Conservation (phyloP, 371 early-diverging fungal species). For the Thermomucor indicae-seudaticae region DNA sequence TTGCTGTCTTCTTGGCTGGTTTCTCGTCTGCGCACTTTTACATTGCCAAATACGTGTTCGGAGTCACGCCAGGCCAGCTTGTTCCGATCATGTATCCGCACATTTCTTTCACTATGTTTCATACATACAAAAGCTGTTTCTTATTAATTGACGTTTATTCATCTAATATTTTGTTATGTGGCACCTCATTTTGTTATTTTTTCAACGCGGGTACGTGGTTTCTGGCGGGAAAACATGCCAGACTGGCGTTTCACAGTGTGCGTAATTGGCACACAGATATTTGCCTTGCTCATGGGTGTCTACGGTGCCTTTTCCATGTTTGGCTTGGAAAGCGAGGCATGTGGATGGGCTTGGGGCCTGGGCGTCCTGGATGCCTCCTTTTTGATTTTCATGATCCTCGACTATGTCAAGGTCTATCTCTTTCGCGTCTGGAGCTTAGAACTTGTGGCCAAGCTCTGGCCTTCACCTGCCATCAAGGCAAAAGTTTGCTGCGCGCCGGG, state of each 20-base stretch:
- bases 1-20: conserved; percentile 68
- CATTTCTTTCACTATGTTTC: conserved; percentile 66
- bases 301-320: conserved; percentile 84
- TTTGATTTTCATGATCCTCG: conserved; percentile 73
- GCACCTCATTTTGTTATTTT: conserved; percentile 92
- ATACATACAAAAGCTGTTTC: conserved; percentile 1
- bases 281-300: conserved; percentile 86
- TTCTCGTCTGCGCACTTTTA: conserved; percentile 85
- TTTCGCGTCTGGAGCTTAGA: conserved; percentile 69
- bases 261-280: conserved; percentile 83
- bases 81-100: conserved; percentile 89
- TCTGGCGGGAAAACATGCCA: conserved; percentile 82
- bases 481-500: conserved; percentile 57
- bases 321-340: conserved; percentile 54
- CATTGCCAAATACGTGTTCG: conserved; percentile 64
- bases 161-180: conserved; percentile 1
- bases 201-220: conserved; percentile 80
- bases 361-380: conserved; percentile 65
- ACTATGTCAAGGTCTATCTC: conserved; percentile 80
- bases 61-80: conserved; percentile 40
- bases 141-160: too few species aligned
- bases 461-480: conserved; percentile 53
- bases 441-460: conserved; percentile 64
- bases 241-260: conserved; percentile 65
- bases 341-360: conserved; percentile 57